Conservation (phyloP, 352 stramenopile genomes). For the Globisporangium middletonii region DNA sequence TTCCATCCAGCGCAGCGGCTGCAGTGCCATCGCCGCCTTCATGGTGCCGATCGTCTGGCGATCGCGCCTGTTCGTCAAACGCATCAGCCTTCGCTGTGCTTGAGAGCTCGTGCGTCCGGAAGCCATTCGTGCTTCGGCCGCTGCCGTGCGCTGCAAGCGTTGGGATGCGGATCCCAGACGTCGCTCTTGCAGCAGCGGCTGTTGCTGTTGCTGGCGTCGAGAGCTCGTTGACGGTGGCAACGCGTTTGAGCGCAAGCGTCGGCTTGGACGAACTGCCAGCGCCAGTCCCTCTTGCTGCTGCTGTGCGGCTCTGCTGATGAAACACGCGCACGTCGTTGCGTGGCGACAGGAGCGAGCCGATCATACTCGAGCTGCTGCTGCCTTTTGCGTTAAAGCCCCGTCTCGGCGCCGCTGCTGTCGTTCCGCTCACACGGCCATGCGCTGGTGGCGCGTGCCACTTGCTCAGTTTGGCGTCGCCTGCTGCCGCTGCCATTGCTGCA, state of each 20-base stretch:
- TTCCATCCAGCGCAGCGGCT: not conserved
- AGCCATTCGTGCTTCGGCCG: no score
- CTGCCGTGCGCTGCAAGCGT: not conserved
- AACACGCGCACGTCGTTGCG: slow-evolving; percentile 1
- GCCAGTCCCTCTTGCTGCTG: not conserved
- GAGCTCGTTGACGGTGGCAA: not conserved
- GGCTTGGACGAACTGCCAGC: not conserved
- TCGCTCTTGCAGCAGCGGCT: no score
- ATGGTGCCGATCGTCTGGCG: not conserved
- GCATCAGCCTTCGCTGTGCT: no score
- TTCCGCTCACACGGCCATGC: no score
- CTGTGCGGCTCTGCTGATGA: not conserved
- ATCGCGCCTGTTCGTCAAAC: not conserved
- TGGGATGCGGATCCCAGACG: not conserved
- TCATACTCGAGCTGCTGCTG: slow-evolving; percentile 16
- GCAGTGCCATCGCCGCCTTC: not conserved
- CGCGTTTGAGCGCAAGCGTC: not conserved
- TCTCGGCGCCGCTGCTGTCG: no score
- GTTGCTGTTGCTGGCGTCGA: not conserved
- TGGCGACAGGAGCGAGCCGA: slow-evolving; percentile 6
- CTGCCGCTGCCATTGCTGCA: not conserved
- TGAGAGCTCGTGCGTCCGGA: no score
- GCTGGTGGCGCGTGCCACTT: not conserved
- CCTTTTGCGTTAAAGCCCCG: slow-evolving; percentile 3
- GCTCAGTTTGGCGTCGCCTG: not conserved